Base-by-base conservation (phyloP, 371 early-diverging fungal genomes). In the Sporodiniella umbellata region DNA sequence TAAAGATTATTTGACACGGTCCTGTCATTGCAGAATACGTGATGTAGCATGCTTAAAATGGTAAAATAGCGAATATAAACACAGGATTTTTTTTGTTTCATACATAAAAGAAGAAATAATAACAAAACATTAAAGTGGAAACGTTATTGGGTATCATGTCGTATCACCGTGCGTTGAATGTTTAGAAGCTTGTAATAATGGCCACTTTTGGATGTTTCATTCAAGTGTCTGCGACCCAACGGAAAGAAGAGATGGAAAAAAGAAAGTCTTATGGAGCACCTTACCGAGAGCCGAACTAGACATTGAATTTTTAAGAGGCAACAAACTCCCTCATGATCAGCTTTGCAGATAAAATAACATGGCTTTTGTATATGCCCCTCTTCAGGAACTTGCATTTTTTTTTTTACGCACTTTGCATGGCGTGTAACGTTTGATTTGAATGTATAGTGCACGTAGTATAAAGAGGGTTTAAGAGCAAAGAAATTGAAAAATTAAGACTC, bases 141-240 rank as follows among this genome's bases (percentile, higher is more conserved):
- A 94, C 66, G 88, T 92, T 14, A 77, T 97, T 45, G 98, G 98
- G 2, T 97, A 98, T 71, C 96, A 95, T 68, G 92, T 98, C 8
- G 91, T 94, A 0, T 92, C 91, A 57, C 98, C 98, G 8, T 99
- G 99, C 69, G 68, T 80, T n/a, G 77, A 72, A 42, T 98, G 98
- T 64, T 75, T 97, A 31, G 87, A 87, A 24, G 81, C 92, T 25
- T 90, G 94, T 60, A 94, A 96, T 75, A 98, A 95, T 64, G 96
- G 98, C 4, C 98, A 97, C 62, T 92, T 95, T 60, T 96, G 95
- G 95, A 97, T 98, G 95, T 98, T 96, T 62, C 85, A 92, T 57
- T 86, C 87, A 0, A 94, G 89, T 39, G 84, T 83, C 8, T 93
- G 96, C 22, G 56, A 62, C 8, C 61, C 84, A 28, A 49, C 61